phyloP scores from a whole-genome alignment of 345 rosid genomes.

The Arabis hirsuta region DNA sequence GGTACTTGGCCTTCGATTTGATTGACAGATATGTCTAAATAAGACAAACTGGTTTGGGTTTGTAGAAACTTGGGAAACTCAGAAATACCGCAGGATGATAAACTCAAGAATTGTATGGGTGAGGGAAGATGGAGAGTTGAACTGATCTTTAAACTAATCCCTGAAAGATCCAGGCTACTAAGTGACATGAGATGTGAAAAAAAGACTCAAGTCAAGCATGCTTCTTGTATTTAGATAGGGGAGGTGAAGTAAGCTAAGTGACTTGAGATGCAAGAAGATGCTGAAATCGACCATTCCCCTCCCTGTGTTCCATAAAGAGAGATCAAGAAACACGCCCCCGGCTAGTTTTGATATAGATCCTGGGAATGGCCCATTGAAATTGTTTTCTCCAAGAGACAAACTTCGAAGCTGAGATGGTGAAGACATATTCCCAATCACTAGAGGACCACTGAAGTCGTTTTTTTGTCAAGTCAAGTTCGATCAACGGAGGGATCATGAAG shows the following conservation, averaged over 20 bases:
- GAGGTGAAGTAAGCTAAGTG: neutral
- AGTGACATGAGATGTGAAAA: constrained; percentile 6
- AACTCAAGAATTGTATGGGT: neutral
- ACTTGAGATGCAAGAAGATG: constrained; percentile 31
- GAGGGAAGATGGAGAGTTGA: neutral
- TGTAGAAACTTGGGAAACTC: constrained; percentile 39
- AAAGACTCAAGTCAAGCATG: constrained; percentile 2
- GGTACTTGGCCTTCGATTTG: constrained; percentile 29
- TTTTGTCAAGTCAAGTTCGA: neutral
- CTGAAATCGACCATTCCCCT: constrained; percentile 3
- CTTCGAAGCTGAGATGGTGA: neutral
- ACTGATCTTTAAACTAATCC: neutral
- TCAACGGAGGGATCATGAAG: constrained; percentile 33
- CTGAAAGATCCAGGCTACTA: constrained; percentile 11
- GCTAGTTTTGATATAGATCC: constrained; percentile 28
- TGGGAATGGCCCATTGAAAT: constrained; percentile 40
- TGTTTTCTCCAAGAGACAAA: constrained; percentile 30
- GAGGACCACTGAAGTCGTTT: constrained; percentile 21
- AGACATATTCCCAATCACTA: constrained; percentile 26
- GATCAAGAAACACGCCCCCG: neutral
- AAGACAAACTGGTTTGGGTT: neutral
- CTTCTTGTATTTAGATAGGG: constrained; percentile 32
- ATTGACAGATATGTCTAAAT: constrained; percentile 33
- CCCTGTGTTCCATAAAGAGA: constrained; percentile 1
- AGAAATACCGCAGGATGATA: constrained; percentile 3